Conservation (phyloP, 2,329 filamentous ascomycete genomes). For the Camptophora hylomeconis region DNA sequence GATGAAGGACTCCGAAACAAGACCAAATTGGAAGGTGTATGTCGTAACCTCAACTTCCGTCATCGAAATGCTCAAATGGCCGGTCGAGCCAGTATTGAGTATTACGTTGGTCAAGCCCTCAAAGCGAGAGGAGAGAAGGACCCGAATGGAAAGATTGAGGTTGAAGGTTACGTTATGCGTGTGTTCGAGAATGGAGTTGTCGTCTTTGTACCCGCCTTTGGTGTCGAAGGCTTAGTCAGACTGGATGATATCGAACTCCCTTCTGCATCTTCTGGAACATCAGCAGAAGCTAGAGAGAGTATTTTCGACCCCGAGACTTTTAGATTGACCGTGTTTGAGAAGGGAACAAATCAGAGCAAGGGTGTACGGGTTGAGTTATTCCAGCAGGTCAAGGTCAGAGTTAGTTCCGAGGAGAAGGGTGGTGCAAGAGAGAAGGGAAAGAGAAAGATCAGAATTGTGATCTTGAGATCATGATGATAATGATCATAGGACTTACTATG, state of each 20-base stretch:
- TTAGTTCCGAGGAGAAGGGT: conserved; percentile 87
- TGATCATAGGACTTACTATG: no score
- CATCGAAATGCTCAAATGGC: conserved; percentile 96
- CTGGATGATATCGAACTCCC: conserved; percentile 55
- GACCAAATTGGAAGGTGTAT: conserved; percentile 78
- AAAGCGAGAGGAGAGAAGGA: conserved; percentile 50
- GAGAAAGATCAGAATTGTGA: conserved; percentile 45
- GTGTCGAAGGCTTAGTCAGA: conserved; percentile 83
- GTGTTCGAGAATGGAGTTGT: conserved; percentile 97
- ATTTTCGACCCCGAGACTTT: conserved; percentile 81
- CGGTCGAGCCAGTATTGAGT: conserved; percentile 85
- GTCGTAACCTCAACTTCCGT: conserved; percentile 95
- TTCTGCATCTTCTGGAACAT: conserved; percentile 20
- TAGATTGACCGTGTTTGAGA: conserved; percentile 48
- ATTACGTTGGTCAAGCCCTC: conserved; percentile 93
- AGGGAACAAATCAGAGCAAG: conserved; percentile 39
- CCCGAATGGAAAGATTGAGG: conserved; percentile 42
- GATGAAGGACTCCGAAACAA: conserved; percentile 70
- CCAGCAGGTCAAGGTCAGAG: conserved; percentile 77
- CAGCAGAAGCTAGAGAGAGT: conserved; percentile 47
- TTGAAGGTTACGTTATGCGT: conserved; percentile 93
- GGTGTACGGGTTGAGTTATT: conserved; percentile 63
- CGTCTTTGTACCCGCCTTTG: conserved; percentile 88
- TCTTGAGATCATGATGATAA: no score
- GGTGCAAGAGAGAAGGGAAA: conserved; percentile 65